Evolutionary conservation across 768 basidiomycete species (phyloP), one percentile per base, ranked within the genome.

Genomic region (Melanogaster broomeanus): DNA sequence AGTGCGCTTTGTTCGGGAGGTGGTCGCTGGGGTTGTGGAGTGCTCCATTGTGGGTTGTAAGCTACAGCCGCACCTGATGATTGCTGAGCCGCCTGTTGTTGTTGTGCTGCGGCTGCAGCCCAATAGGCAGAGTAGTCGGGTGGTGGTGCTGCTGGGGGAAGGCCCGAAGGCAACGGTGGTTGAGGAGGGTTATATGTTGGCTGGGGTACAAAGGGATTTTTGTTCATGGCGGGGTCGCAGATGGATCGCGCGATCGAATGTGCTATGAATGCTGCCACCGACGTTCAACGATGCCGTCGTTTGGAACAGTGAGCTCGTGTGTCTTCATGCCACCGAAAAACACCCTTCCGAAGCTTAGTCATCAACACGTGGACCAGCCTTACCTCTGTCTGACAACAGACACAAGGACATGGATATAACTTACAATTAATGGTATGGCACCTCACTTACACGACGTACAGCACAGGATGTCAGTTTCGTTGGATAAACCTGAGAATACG

Each of bases 71-170:
- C 77, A 6, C 61, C 41, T 6, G 63, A 51, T 3, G 61, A 45
- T 5, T 67, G 65, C 34, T 61, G 65, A 19, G 38, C 53, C 60
- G 83, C 84, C 13, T 75, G 66, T 31, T 73, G 74, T 11, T 75
- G 66, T 31, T 73, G 74, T 12, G 78, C 77, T 4, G 80, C 78
- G 3, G 80, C 77, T 11, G 81, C 81, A 19, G 83, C 78, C 87
- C 88, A 90, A 72, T 90, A 92, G 0, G 81, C 85, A 44, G 84
- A 78, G 64, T 90, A 93, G 66, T 91, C 88, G 41, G 82, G 82
- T 39, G 85, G 81, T 54, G 84, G 81, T 55, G 84, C 85, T 47
- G 84, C 77, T 5, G 87, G 87, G 3, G 87, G 86, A 39, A 85
- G 88, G 9, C 87, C 88, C n/a, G 88, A 87, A 44, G 89, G 89